Conservation (phyloP, 139 green algal species). For the Diplosphaera chodatii region DNA sequence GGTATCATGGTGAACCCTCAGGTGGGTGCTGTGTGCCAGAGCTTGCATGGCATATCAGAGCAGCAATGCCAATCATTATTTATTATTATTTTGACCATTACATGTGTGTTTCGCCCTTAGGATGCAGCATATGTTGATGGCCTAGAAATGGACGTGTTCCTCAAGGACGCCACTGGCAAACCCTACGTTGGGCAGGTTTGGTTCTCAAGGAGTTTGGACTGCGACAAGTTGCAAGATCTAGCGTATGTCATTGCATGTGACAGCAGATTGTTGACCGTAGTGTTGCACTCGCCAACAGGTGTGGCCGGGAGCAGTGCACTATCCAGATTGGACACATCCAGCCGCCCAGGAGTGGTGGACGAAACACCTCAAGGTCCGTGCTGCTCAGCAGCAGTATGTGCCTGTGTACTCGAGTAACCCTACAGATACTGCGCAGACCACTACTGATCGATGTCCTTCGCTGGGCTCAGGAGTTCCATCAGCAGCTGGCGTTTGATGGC, state of each 20-base stretch:
- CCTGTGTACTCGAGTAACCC: too few species aligned
- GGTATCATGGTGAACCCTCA: too few species aligned
- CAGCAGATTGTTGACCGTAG: too few species aligned
- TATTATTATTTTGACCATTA: too few species aligned
- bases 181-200: constrained; percentile 55
- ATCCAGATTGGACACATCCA: constrained; percentile 57
- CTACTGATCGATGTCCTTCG: constrained; percentile 60
- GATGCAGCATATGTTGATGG: constrained; percentile 50
- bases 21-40: too few species aligned
- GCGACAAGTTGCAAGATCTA: too few species aligned
- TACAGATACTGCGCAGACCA: constrained; percentile 12
- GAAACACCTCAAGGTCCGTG: not conserved
- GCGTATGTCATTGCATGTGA: too few species aligned
- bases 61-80: too few species aligned
- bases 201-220: constrained; percentile 64
- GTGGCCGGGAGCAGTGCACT: constrained; percentile 69
- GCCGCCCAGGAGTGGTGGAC: constrained; percentile 24
- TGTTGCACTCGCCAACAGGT: constrained; percentile 57
- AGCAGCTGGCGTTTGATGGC: constrained; percentile 48
- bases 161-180: constrained; percentile 27
- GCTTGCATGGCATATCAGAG: too few species aligned
- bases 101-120: not conserved
- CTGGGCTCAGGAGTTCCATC: constrained; percentile 32
- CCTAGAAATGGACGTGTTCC: constrained; percentile 41
- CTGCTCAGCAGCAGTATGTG: too few species aligned